Evolutionary conservation across 208 protist genomes (phyloP), one percentile per base, ranked within the genome.

Genomic region (Leishmania lainsoni): DNA sequence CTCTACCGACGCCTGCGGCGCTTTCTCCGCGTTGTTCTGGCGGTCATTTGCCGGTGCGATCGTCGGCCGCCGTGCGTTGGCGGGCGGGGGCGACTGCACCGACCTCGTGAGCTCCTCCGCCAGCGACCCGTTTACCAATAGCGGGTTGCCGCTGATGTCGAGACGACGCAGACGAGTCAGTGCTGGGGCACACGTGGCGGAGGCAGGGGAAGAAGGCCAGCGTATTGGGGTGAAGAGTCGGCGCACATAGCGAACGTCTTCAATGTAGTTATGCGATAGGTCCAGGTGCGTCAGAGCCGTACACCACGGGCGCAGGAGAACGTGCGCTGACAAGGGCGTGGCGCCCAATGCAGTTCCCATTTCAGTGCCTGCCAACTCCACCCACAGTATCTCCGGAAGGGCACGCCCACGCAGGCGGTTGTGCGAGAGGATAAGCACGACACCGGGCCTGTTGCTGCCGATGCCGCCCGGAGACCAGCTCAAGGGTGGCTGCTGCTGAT

Each of bases 261-360:
- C 86, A 35, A 90, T 78, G 66, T 76, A 84, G 81, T 87, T 90
- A 49, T 83, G 32, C 1, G 86, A 83, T 29, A 90, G 59, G n/a
- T 90, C 86, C 0, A 90, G 71, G 29, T 54, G 54, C n/a, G 76
- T 75, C 32, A 90, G 32, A 12, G 76, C 69, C 14, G 76, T 76
- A 16, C 61, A 68, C 86, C 86, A 89, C 48, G 83, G 83, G 1
- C 73, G 78, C 49, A 66, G 80, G 5, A 78, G 70, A 48, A 17
- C 12, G 59, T 17, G 54, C 17, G 29, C 22, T 39, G 61, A 39
- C 61, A 10, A 14, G 29, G 8, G 12, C 26, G 29, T 39, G 6
- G n/a, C 14, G 17, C n/a, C 29, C 1, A 20, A 10, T 22, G 61
- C 29, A 5, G 61, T 6, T 20, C 4, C 12, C 0, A 6, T 39